Base-by-base conservation (phyloP, 805 yeast species). In the Metschnikowia hibisci region DNA sequence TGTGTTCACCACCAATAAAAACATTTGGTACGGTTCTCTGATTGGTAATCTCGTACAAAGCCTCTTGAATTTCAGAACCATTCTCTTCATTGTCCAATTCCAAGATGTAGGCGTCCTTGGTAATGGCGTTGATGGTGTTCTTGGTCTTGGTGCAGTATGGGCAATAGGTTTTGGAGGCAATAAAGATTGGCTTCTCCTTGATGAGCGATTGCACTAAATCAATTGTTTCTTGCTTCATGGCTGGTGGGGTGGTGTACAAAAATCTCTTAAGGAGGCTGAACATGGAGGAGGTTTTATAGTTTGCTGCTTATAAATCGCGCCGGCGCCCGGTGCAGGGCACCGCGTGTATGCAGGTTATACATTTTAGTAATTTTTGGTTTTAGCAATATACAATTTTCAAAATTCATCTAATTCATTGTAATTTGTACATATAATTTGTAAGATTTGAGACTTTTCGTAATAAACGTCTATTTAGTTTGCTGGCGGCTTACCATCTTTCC, bases 11-110 rank as follows among this genome's bases (percentile, higher is more conserved):
- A 37, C 75, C 81, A 63, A 91, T 88, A 71, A 84, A 91, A 55
- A 91, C 77, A 63, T 85, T 89, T 50, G 99, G 99, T 49, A 91
- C 98, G 31, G 97, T 88, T 54, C 81, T 77, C 74, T 91, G 98
- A 47, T 95, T 93, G 31, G 95, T 86, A 47, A 88, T 65, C 61
- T 84, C 63, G 18, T 30, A 41, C 47, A 66, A 60, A 0, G 60
- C 69, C 22, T 50, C 52, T 46, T 66, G 71, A 36, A 62, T 48
- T 30, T 37, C 55, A 9, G 56, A 42, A 7, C 71, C 71, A 41
- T 62, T 51, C 22, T 46, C 43, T 12, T 50, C 37, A 15, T 34
- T 42, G 54, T 65, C 60, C 48, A 66, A 56, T 45, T 66, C 69
- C 34, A 61, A 37, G 31, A 63, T 47, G 43, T 69, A 73, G n/a